Conservation (phyloP, 441 rosid species). For the Kokia cookei region DNA sequence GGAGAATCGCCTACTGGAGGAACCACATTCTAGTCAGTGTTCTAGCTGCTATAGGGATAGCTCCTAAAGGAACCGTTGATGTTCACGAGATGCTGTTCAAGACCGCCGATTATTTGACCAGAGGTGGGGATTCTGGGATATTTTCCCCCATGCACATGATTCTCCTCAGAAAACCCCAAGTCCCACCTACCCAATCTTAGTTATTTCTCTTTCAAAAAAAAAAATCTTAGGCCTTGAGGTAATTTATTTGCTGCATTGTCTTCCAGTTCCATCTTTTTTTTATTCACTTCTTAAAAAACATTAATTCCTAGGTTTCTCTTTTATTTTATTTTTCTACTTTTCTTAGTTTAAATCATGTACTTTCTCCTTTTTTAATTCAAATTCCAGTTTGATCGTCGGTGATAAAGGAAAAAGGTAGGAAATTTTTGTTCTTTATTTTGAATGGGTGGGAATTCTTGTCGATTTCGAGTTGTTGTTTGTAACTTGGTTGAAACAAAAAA, state of each 20-base stretch:
- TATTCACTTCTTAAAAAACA: neutral
- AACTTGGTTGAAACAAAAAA: neutral
- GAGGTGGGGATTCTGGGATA: constrained; percentile 80
- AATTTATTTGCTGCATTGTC: neutral
- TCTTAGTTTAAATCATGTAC: constrained; percentile 10
- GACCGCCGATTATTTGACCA: constrained; percentile 76
- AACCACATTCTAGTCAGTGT: constrained; percentile 71
- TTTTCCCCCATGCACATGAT: constrained; percentile 93
- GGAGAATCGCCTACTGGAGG: constrained; percentile 83
- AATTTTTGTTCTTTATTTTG: neutral
- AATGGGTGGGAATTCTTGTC: neutral
- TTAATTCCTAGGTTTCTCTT: neutral
- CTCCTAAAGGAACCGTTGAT: constrained; percentile 89
- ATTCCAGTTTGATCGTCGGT: constrained; percentile 4
- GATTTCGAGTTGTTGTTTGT: neutral
- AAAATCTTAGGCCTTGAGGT: neutral
- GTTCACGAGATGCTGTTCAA: constrained; percentile 91
- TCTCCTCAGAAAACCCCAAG: constrained; percentile 75
- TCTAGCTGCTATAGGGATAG: constrained; percentile 58
- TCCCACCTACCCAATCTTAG: constrained; percentile 22
- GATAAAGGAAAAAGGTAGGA: neutral
- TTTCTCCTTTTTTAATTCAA: constrained; percentile 6
- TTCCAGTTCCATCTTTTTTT: constrained; percentile 8
- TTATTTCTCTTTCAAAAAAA: neutral
- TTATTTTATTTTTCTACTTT: neutral